Base-by-base conservation (phyloP, 2,329 filamentous ascomycete genomes). In the Neonectria sp. region DNA sequence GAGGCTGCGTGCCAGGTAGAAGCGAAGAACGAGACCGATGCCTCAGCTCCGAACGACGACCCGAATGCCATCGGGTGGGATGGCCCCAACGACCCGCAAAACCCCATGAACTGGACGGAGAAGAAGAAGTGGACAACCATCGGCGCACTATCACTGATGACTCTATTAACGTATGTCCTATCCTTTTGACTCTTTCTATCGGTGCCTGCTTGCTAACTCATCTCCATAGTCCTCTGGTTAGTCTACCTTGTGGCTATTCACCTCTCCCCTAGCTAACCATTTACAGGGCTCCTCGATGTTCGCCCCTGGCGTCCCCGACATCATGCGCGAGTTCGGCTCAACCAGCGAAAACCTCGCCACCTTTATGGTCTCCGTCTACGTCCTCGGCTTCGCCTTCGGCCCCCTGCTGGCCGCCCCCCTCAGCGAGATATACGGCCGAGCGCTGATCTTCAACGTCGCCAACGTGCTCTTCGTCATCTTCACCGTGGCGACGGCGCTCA, bases 31-130 rank as follows among this genome's bases (percentile, higher is more conserved):
- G 58, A 67, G 0, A 6, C 33, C 3, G 43, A 29, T 9, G 48
- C 27, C 13, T 25, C 46, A 24, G 27, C 33, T 2, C 35, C 48
- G n/a, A 55, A 3, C 6, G 37, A 45, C 11, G 72, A 76, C 29
- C 73, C 73, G 0, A 75, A 76, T 48, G 73, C 70, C 5, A 62
- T 76, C 25, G 67, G 65, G 0, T 76, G 74, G 74, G 73, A 76
- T 68, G 73, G 74, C 2, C 63, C 64, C 0, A 71, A 76, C 21
- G 90, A 92, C 71, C 84, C 84, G 6, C 81, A 85, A 5, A 91
- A 93, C 70, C 91, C 92, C 0, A 84, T 87, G 70, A 92, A 92
- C 72, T 93, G 92, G 91, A 79, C 87, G 0, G 76, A 89, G 37
- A 82, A 78, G 72, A 83, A 80, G 73, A 82, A 81, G 40, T 79